Evolutionary conservation across 768 basidiomycete species (phyloP), one percentile per base, ranked within the genome.

Genomic region (Leucocoprinus leucothites): DNA sequence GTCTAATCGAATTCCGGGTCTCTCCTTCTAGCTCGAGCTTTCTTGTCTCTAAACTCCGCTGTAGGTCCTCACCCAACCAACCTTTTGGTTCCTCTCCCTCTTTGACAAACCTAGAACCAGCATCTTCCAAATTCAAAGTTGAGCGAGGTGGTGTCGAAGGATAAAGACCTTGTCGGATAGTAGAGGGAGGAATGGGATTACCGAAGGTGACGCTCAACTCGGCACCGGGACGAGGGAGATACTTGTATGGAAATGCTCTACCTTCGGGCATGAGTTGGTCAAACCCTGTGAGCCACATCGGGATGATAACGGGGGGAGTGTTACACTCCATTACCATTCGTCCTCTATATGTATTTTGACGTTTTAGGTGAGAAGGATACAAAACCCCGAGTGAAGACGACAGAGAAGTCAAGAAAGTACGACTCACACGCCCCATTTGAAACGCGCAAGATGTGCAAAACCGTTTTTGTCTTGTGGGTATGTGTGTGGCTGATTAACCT

Each of bases 391-490:
- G 24, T 35, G 38, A 46, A 40, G 46, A 46, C 16, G 38, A 6
- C 11, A 31, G 25, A 48, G 19, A 50, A 31, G 46, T 14, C 24
- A 43, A 36, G 16, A 25, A 57, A 46, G 14, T 43, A 57, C 38
- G 40, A 85, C 94, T 69, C 66, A 95, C 94, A 95, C 74, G 56
- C 95, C 95, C 95, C 95, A 98, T 75, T 95, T 97, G 71, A 97
- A 96, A 45, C 91, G 77, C 6, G 85, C 77, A 49, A 97, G 69
- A 61, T 67, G 68, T 16, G 77, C 73, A 5, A 73, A 58, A 9
- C 84, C 82, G 54, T 73, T 62, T 35, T 63, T 64, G 48, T 71
- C 70, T 48, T 64, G 66, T 36, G 67, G 65, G 64, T 87, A 85
- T 9, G 67, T 68, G n/a, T 72, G 57, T 18, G 85, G 81, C 64